Conservation (phyloP, 73 alveolate species). For the Blepharisma stoltei region DNA sequence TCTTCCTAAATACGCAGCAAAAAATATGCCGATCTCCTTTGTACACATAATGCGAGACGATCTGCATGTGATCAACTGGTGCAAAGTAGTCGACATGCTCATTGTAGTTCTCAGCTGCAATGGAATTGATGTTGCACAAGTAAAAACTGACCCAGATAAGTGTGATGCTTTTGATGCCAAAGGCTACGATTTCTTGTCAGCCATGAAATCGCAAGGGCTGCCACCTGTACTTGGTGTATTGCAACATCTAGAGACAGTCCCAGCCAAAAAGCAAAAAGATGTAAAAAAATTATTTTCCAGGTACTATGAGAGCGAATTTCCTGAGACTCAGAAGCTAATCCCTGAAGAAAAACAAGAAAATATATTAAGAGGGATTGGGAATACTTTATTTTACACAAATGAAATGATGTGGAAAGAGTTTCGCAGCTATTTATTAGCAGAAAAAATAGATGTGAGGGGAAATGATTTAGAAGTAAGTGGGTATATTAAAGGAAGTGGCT, state of each 20-base stretch:
- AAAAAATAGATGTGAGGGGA: slow-evolving; percentile 45
- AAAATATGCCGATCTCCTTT: background rate
- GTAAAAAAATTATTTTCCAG: slow-evolving; percentile 85
- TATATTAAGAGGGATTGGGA: slow-evolving; percentile 70
- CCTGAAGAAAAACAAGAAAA: slow-evolving; percentile 68
- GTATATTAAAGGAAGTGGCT: slow-evolving; percentile 64
- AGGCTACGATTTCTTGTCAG: slow-evolving; percentile 84
- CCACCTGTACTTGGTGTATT: slow-evolving; percentile 86
- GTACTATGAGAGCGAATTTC: slow-evolving; percentile 87
- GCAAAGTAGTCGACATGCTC: slow-evolving; percentile 88
- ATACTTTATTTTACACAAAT: slow-evolving; percentile 39
- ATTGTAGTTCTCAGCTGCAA: slow-evolving; percentile 81
- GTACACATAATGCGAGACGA: background rate
- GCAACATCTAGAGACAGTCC: slow-evolving; percentile 70
- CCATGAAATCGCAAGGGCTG: slow-evolving; percentile 89
- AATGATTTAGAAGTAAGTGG: slow-evolving; percentile 80
- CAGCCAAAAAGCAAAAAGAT: slow-evolving; percentile 70
- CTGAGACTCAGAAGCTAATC: slow-evolving; percentile 62
- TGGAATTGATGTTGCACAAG: slow-evolving; percentile 69
- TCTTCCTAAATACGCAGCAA: background rate
- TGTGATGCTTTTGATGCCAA: slow-evolving; percentile 90
- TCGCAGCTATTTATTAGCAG: slow-evolving; percentile 89
- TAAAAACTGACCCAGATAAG: slow-evolving; percentile 87
- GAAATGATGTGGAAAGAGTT: slow-evolving; percentile 77
- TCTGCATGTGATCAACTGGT: slow-evolving; percentile 70